A percentile compares a stretch with the other conserved stretches of the same genome.
Evolutionary conservation across 345 rosid genomes (phyloP).

Genomic region (Syzygium aromaticum): DNA sequence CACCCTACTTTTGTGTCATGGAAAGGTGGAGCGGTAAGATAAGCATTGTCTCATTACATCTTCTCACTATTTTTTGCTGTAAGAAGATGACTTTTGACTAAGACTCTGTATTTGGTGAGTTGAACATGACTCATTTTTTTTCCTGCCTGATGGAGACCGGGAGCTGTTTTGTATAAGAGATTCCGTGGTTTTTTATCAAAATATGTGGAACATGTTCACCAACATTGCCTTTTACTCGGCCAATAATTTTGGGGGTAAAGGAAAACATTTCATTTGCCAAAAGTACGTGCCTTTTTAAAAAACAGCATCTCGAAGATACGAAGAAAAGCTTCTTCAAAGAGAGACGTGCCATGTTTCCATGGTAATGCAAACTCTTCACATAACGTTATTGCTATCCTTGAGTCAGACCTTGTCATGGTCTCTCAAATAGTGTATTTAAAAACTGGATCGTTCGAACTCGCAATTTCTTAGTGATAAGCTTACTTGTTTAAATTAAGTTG

Average conservation of each 20-base stretch:
- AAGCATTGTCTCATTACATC: not conserved
- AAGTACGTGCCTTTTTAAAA: not conserved
- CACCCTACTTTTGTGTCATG: constrained; percentile 59
- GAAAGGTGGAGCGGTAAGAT: constrained; percentile 89
- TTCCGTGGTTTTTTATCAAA: not conserved
- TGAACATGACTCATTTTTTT: not conserved
- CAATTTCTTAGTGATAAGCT: not conserved
- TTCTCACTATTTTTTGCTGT: not conserved
- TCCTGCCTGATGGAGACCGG: not conserved
- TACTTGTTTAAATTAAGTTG: not conserved
- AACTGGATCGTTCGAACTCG: not conserved
- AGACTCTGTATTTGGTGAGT: not conserved
- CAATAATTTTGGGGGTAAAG: not conserved
- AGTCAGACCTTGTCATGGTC: not conserved
- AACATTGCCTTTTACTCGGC: not conserved
- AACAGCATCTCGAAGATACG: not conserved
- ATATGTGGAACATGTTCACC: not conserved
- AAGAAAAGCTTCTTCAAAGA: not conserved
- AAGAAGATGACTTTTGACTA: not conserved
- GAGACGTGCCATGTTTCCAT: not conserved
- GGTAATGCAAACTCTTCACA: not conserved
- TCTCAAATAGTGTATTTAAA: not conserved
- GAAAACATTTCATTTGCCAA: not conserved
- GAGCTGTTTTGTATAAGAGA: not conserved
- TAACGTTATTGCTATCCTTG: not conserved